Base-by-base conservation (phyloP, 2,329 filamentous ascomycete species). In the Alternaria dauci region DNA sequence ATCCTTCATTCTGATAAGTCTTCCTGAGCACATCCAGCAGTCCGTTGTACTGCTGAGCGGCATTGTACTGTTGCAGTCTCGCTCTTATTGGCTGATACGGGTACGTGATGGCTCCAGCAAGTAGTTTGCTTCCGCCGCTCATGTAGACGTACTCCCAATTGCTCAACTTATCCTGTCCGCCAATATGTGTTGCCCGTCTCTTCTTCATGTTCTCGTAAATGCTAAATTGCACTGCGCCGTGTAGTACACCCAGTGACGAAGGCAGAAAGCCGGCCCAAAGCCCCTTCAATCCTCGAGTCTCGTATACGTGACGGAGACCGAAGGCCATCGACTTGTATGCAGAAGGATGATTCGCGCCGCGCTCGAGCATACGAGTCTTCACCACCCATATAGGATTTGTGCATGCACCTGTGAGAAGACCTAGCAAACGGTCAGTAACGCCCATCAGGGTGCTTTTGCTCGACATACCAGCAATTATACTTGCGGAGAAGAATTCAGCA, bases 321-420 rank as follows among this genome's bases (percentile, higher is more conserved):
- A 89, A 85, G 66, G 84, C 81, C 83, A 97, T 92, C 66, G 87
- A 90, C 16, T 87, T 85, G 79, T 99, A 99, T 1, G 94, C 95
- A 14, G 93, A 93, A 2, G 85, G 86, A 6, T 88, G 85, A 55
- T 87, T 84, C 51, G 87, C 87, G 67, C 95, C 92, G 4, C 92
- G 94, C 30, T 93, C 93, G 25, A 98, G 84, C 93, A 99, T 98
- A 65, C 95, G 91, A 8, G 94, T 98, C 83, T 98, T 98, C 77
- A 99, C 88, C 3, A 99, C 95, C 95, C 95, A 99, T 71, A 99
- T 89, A 2, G 95, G 95, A 76, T 98, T 98, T 30, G 95, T 98
- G 67, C 94, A 84, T 30, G 92, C 81, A 43, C 94, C 91, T 2
- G 93, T 96, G 41, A 92, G 79, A 18, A 90, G 83, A 30, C 94